These are phyloP conservation scores for Penicillium sp. DNA, from an alignment of 2,329 filamentous ascomycete genomes.

Conservation along the genomic window DNA sequence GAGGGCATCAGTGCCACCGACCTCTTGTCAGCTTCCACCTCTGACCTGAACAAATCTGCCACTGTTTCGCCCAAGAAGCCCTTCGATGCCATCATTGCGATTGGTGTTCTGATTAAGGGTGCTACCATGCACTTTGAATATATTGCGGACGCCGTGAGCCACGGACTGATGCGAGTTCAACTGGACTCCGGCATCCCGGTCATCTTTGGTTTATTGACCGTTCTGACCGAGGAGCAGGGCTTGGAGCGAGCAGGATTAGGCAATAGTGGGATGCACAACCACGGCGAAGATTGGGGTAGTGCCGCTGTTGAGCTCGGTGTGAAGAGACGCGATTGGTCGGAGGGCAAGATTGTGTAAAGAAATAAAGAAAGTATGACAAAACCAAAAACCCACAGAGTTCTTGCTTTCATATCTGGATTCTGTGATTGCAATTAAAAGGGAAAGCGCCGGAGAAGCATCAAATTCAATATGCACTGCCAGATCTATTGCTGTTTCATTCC, in stretches of 20 bases:
- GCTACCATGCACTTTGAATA: constrained; percentile 99
- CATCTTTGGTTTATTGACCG: constrained; percentile 87
- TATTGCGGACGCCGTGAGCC: constrained; percentile 85
- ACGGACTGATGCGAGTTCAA: constrained; percentile 92
- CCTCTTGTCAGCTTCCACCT: constrained; percentile 61
- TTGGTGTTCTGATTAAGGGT: constrained; percentile 96
- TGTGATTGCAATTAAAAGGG: not conserved
- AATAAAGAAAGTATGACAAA: not conserved
- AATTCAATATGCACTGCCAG: constrained; percentile 19
- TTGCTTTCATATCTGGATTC: not conserved
- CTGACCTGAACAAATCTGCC: constrained; percentile 61
- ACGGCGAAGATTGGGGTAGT: constrained; percentile 93
- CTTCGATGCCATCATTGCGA: constrained; percentile 92
- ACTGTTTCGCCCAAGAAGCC: constrained; percentile 49
- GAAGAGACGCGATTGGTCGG: constrained; percentile 81
- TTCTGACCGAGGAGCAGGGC: constrained; percentile 85
- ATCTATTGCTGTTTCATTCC: constrained; percentile 58
- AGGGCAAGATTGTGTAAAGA: constrained; percentile 58
- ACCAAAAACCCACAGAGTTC: not conserved
- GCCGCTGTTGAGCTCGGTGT: constrained; percentile 92
- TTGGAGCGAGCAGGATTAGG: constrained; percentile 76
- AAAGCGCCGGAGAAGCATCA: constrained; percentile 8
- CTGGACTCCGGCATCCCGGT: constrained; percentile 86
- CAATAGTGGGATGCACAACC: constrained; percentile 68
- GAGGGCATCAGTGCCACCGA: constrained; percentile 50